phyloP scores from a whole-genome alignment of 2,329 filamentous ascomycete species.

The Paecilomyces dactylethromorphus region DNA sequence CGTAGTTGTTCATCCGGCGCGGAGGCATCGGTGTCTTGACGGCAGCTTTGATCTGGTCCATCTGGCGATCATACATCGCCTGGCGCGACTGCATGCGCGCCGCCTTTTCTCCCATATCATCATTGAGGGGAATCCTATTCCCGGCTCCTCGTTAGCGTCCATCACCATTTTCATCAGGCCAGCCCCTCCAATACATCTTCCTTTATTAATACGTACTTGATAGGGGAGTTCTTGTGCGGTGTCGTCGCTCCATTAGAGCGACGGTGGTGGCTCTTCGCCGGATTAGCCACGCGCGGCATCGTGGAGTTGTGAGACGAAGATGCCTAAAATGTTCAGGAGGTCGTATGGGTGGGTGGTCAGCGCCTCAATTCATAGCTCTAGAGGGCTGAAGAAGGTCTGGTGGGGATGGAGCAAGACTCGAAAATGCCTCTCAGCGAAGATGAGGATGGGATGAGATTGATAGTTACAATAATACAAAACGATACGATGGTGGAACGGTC shows the following conservation, averaged over 20 bases:
- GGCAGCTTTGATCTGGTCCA: constrained; percentile 83
- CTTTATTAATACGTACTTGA: constrained; percentile 36
- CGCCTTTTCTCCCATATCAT: constrained; percentile 88
- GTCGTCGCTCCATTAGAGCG: constrained; percentile 43
- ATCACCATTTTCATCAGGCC: not conserved
- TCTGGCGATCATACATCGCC: constrained; percentile 80
- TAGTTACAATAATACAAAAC: constrained; percentile 1
- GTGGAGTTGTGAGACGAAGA: constrained; percentile 20
- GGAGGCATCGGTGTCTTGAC: constrained; percentile 41
- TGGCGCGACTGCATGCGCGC: constrained; percentile 80
- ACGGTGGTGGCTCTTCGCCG: constrained; percentile 31
- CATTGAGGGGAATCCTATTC: constrained; percentile 83
- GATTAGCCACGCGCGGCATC: constrained; percentile 53
- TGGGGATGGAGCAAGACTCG: not conserved
- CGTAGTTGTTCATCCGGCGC: constrained; percentile 26
- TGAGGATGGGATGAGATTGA: not conserved
- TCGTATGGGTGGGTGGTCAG: not conserved
- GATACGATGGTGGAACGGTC: not conserved
- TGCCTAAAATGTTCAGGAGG: constrained; percentile 11
- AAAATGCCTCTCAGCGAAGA: not conserved
- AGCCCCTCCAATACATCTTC: not conserved
- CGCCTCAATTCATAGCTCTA: not conserved
- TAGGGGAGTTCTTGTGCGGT: constrained; percentile 46
- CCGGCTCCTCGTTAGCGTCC: not conserved
- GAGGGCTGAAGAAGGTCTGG: not conserved